Evolutionary conservation across 1,284 basidiomycete species (phyloP).

Genomic region (Boletellus sp.): DNA sequence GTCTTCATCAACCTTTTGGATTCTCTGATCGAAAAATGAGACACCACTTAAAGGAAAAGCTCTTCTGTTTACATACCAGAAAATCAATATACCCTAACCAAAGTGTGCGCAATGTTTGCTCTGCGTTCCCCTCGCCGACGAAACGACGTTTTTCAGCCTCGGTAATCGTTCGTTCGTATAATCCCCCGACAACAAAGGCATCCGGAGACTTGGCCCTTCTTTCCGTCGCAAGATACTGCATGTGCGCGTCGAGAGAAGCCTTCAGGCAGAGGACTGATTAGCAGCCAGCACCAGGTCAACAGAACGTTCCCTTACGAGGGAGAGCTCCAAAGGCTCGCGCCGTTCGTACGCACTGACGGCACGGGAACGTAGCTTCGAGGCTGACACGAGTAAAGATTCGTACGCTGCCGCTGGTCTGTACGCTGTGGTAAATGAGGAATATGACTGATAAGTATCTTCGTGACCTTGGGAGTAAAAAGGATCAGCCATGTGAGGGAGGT

Average conservation of each 20-base stretch:
- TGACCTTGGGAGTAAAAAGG: constrained; percentile 41
- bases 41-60: neutral
- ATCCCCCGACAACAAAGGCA: constrained; percentile 50
- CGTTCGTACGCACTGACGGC: constrained; percentile 60
- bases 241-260: constrained; percentile 58
- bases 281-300: constrained; percentile 1
- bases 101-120: constrained; percentile 56
- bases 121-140: constrained; percentile 48
- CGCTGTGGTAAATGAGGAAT: constrained; percentile 83
- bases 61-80: constrained; percentile 35
- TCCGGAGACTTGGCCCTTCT: constrained; percentile 64
- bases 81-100: constrained; percentile 65
- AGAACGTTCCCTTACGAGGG: constrained; percentile 42
- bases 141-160: constrained; percentile 62
- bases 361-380: constrained; percentile 64
- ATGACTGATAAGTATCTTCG: constrained; percentile 77
- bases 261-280: constrained; percentile 5
- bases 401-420: constrained; percentile 74
- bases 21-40: constrained; percentile 39
- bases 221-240: constrained; percentile 63
- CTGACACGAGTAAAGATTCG: constrained; percentile 69
- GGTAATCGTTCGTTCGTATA: constrained; percentile 78
- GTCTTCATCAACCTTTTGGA: constrained; percentile 41
- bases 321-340: constrained; percentile 57
- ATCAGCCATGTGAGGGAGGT: constrained; percentile 3